These are phyloP conservation scores for Ophiorrhiza pumila DNA, from an alignment of 257 asterid genomes.

Conservation along the genomic window DNA sequence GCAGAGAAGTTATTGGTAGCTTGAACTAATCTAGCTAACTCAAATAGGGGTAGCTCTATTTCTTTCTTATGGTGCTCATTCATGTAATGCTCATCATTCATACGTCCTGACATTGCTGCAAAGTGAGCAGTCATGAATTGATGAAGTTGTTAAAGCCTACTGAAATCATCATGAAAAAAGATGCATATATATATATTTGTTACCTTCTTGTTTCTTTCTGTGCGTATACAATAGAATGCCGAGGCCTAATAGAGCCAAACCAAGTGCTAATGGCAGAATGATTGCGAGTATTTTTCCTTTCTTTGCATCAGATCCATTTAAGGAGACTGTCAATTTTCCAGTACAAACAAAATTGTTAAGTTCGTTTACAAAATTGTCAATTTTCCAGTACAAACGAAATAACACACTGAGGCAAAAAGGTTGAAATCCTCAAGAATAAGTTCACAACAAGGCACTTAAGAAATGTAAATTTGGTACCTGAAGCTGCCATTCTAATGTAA, in stretches of 20 bases:
- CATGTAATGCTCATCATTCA: no score
- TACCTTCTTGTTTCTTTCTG: conserved; percentile 11
- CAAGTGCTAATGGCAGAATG: not conserved
- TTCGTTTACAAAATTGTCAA: no score
- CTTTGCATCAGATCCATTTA: not conserved
- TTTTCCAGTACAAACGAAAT: no score
- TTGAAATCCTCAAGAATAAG: not conserved
- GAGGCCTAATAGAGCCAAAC: conserved; percentile 13
- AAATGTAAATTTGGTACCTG: conserved; percentile 12
- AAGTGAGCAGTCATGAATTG: not conserved
- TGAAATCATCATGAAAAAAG: not conserved
- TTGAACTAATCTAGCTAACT: conserved; percentile 19
- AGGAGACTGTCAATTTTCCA: conserved; percentile 7
- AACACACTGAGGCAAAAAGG: not conserved
- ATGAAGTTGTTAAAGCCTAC: not conserved
- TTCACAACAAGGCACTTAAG: not conserved
- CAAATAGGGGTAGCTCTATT: conserved; percentile 25
- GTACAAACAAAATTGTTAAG: not conserved
- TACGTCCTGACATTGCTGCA: no score
- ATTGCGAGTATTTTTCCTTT: not conserved
- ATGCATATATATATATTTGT: no score
- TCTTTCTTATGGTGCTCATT: conserved; percentile 9
- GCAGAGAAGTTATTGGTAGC: conserved; percentile 31
- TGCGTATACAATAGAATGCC: not conserved
- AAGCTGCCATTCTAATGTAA: conserved; percentile 27